Evolutionary conservation across 352 stramenopile species (phyloP).

Genomic region (Pythium pyrilobum): DNA sequence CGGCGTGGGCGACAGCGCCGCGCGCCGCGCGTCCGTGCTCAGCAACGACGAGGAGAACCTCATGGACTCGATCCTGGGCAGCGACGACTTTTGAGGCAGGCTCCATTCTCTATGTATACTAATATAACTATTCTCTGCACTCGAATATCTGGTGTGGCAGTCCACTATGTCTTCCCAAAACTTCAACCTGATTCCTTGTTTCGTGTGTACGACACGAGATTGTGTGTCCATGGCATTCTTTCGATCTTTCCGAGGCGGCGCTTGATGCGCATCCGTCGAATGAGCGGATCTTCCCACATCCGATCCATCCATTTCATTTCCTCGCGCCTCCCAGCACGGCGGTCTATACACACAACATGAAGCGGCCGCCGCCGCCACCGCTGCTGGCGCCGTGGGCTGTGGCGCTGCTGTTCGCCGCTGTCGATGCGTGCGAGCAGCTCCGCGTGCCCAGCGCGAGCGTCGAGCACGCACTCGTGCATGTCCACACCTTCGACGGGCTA

Average conservation of each 20-base stretch:
- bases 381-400: neutral
- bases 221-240: slow-evolving; percentile 3
- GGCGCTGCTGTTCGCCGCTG: neutral
- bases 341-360: neutral
- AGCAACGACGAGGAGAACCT: slow-evolving; percentile 81
- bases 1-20: neutral
- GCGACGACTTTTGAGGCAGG: slow-evolving; percentile 20
- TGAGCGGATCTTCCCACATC: no score
- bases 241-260: slow-evolving; percentile 3
- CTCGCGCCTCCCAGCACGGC: neutral
- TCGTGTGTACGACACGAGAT: no score
- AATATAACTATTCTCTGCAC: neutral
- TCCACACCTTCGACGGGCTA: slow-evolving; percentile 8
- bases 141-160: neutral
- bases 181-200: slow-evolving; percentile 10
- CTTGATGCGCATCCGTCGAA: neutral
- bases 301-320: neutral
- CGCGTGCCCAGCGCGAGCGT: slow-evolving; percentile 9
- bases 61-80: slow-evolving; percentile 73
- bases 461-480: slow-evolving; percentile 12
- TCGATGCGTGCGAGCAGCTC: slow-evolving; percentile 7
- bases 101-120: neutral
- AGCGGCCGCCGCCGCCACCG: neutral
- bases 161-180: neutral
- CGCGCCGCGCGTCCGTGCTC: slow-evolving; percentile 32